Conservation (phyloP, 768 basidiomycete genomes). For the Termitomyces sp. region DNA sequence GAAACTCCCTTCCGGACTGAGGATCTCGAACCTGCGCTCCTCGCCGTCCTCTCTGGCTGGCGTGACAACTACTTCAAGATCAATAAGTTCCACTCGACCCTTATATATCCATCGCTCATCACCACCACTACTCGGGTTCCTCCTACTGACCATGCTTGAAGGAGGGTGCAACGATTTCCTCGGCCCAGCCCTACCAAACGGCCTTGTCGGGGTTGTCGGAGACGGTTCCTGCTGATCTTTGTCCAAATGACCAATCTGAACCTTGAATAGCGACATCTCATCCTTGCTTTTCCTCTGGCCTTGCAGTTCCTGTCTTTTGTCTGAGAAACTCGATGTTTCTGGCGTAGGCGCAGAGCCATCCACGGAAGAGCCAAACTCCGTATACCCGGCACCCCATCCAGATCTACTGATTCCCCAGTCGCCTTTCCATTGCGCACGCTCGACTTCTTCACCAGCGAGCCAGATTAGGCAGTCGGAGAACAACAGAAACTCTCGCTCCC, state of each 20-base stretch:
- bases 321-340: slow-evolving; percentile 1
- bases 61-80: slow-evolving; percentile 69
- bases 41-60: slow-evolving; percentile 43
- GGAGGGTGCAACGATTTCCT: slow-evolving; percentile 25
- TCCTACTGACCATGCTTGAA: slow-evolving; percentile 28
- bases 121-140: slow-evolving; percentile 35
- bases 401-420: slow-evolving; percentile 28
- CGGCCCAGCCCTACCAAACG: slow-evolving; percentile 3
- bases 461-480: slow-evolving; percentile 83
- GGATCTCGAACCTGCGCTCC: slow-evolving; percentile 62
- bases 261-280: slow-evolving; percentile 35
- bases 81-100: slow-evolving; percentile 65
- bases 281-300: slow-evolving; percentile 59
- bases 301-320: slow-evolving; percentile 28
- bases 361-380: slow-evolving; percentile 12
- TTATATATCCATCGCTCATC: slow-evolving; percentile 76
- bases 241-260: not conserved
- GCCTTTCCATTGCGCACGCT: slow-evolving; percentile 27
- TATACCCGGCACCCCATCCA: slow-evolving; percentile 17
- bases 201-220: slow-evolving; percentile 18
- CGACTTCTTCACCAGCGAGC: slow-evolving; percentile 55
- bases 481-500: slow-evolving; percentile 70
- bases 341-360: slow-evolving; percentile 11
- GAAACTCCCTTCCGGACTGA: slow-evolving; percentile 78
- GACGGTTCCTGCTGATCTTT: slow-evolving; percentile 8